Conservation (phyloP, 805 yeast species). For the Hanseniaspora hatyaiensis region DNA sequence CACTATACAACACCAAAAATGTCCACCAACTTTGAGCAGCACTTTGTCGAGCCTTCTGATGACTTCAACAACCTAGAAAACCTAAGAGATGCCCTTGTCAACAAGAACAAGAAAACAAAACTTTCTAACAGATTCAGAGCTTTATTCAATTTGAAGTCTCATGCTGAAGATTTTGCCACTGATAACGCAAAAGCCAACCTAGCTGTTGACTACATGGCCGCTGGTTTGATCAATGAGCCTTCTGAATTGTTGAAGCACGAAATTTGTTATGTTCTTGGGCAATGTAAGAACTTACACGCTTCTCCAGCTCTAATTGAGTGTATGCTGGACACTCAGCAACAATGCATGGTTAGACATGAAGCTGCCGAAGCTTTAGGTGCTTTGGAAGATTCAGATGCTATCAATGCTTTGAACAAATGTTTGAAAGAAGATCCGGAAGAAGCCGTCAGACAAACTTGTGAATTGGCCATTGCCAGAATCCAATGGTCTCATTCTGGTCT, state of each 20-base stretch:
- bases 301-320: slow-evolving; percentile 67
- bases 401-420: slow-evolving; percentile 54
- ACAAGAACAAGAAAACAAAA: slow-evolving; percentile 55
- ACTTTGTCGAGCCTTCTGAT: slow-evolving; percentile 30
- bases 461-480: slow-evolving; percentile 88
- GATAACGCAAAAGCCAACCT: slow-evolving; percentile 43
- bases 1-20: slow-evolving; percentile 19
- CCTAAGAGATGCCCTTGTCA: slow-evolving; percentile 57
- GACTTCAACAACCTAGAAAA: slow-evolving; percentile 41
- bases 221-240: slow-evolving; percentile 56
- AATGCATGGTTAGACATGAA: slow-evolving; percentile 95
- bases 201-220: slow-evolving; percentile 76
- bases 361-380: slow-evolving; percentile 99
- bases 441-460: slow-evolving; percentile 95
- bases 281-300: slow-evolving; percentile 72
- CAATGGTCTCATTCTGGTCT: slow-evolving; percentile 74
- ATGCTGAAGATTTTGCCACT: slow-evolving; percentile 60
- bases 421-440: slow-evolving; percentile 61
- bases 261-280: slow-evolving; percentile 94
- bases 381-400: slow-evolving; percentile 65
- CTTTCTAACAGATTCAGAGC: slow-evolving; percentile 89
- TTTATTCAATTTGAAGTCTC: slow-evolving; percentile 73
- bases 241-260: slow-evolving; percentile 93
- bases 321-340: slow-evolving; percentile 56
- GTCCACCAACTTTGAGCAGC: slow-evolving; percentile 31